These are phyloP conservation scores for Cornus controversa DNA, from an alignment of 148 eudicot genomes.

Conservation along the genomic window DNA sequence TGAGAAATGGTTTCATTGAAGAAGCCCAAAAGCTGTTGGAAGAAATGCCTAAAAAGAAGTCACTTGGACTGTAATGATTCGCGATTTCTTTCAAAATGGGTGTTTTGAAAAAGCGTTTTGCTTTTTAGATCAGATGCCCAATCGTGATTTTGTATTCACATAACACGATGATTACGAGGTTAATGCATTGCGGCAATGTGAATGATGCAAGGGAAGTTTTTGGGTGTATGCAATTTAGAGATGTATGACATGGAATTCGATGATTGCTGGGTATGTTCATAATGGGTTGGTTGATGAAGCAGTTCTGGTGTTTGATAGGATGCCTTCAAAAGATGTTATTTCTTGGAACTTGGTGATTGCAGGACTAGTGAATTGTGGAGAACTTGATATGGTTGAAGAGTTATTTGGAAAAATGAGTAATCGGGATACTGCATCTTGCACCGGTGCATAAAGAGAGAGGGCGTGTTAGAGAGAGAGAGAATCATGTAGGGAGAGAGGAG, in stretches of 20 bases:
- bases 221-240: conserved; percentile 25
- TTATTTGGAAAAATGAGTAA: conserved; percentile 35
- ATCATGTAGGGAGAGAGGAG: too few species aligned
- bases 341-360: conserved; percentile 42
- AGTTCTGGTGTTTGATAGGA: conserved; percentile 25
- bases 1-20: conserved; percentile 38
- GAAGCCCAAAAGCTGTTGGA: conserved; percentile 46
- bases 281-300: conserved; percentile 33
- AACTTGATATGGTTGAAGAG: conserved; percentile 28
- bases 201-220: conserved; percentile 32
- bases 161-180: conserved; percentile 32
- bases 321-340: conserved; percentile 36
- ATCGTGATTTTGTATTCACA: conserved; percentile 35
- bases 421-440: too few species aligned
- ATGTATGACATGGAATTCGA: conserved; percentile 34
- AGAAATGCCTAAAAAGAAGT: conserved; percentile 42
- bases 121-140: conserved; percentile 31
- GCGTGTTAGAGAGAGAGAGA: too few species aligned
- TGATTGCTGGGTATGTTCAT: conserved; percentile 22
- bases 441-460: too few species aligned
- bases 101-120: conserved; percentile 15
- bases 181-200: conserved; percentile 33
- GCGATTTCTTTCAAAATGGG: conserved; percentile 43
- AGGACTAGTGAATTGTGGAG: conserved; percentile 25
- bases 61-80: conserved; percentile 44